A percentile compares a stretch with the other conserved stretches of the same genome.
These are phyloP conservation scores for Monosporozyma siamensis DNA, from an alignment of 805 yeast species.

Conservation along the genomic window DNA sequence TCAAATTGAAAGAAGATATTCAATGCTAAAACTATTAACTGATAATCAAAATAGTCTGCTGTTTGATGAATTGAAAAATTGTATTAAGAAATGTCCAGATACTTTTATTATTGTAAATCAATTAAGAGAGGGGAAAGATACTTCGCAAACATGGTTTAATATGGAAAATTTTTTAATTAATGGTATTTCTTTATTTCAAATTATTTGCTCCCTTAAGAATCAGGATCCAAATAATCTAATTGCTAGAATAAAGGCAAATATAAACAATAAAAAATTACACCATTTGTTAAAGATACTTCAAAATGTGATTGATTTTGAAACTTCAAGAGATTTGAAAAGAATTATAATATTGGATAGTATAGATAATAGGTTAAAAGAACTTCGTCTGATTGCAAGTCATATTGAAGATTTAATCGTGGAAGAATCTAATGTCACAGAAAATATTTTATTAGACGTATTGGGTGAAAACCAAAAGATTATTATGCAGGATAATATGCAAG, in stretches of 20 bases:
- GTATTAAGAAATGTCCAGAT: conserved; percentile 26
- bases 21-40: conserved; percentile 22
- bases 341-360: conserved; percentile 27
- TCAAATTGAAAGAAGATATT: conserved; percentile 25
- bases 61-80: conserved; percentile 15
- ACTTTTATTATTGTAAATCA: conserved; percentile 16
- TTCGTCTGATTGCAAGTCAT: conserved; percentile 19
- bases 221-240: conserved; percentile 8
- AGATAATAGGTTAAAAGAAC: conserved; percentile 23
- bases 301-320: conserved; percentile 32
- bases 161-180: conserved; percentile 19
- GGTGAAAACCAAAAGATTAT: conserved; percentile 9
- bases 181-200: conserved; percentile 11
- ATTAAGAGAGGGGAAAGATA: conserved; percentile 23
- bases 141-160: conserved; percentile 26
- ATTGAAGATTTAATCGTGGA: conserved; percentile 29
- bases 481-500: conserved; percentile 3
- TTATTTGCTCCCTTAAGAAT: conserved; percentile 9
- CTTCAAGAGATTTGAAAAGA: conserved; percentile 24
- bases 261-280: conserved; percentile 9
- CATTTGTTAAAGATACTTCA: conserved; percentile 16
- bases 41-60: conserved; percentile 13
- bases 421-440: conserved; percentile 12
- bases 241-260: conserved; percentile 5
- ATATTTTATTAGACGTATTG: conserved; percentile 3